Evolutionary conservation across 345 rosid genomes (phyloP).

Genomic region (Clarkia xantiana): DNA sequence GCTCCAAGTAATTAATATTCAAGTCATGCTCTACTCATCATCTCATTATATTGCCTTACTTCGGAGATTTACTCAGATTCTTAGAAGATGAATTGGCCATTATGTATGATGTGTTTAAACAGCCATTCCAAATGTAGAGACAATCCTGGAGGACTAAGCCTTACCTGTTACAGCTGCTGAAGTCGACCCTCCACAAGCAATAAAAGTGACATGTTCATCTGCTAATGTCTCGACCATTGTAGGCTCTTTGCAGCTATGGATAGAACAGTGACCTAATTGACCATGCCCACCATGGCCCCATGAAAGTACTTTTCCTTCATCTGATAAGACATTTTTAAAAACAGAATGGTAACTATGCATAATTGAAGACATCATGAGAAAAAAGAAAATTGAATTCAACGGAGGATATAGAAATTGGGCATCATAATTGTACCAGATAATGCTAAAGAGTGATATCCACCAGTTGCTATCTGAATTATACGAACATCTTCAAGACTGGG

Average conservation of each 20-base stretch:
- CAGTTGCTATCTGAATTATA: constrained; percentile 60
- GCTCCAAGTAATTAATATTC: too few relatives aligned
- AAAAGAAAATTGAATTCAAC: too few relatives aligned
- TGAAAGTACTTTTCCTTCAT: constrained; percentile 72
- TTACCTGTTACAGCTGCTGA: constrained; percentile 78
- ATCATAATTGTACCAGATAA: constrained; percentile 43
- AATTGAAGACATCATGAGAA: not conserved
- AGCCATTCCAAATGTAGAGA: not conserved
- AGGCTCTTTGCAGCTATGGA: constrained; percentile 42
- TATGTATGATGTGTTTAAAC: not conserved
- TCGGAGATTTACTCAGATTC: too few relatives aligned
- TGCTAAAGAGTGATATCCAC: constrained; percentile 92
- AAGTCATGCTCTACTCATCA: too few relatives aligned
- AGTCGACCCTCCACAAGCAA: constrained; percentile 82
- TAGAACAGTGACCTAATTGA: constrained; percentile 65
- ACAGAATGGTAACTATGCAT: too few relatives aligned
- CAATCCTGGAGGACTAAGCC: not conserved
- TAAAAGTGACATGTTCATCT: constrained; percentile 35
- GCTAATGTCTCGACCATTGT: constrained; percentile 45
- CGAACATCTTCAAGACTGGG: constrained; percentile 42
- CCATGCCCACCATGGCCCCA: constrained; percentile 97
- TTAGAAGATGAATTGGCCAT: not conserved
- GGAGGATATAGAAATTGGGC: not conserved
- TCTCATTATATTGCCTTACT: too few relatives aligned
- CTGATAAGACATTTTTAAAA: constrained; percentile 16